Evolutionary conservation across 2,329 filamentous ascomycete species (phyloP).

Genomic region (Kalmusia sp.): DNA sequence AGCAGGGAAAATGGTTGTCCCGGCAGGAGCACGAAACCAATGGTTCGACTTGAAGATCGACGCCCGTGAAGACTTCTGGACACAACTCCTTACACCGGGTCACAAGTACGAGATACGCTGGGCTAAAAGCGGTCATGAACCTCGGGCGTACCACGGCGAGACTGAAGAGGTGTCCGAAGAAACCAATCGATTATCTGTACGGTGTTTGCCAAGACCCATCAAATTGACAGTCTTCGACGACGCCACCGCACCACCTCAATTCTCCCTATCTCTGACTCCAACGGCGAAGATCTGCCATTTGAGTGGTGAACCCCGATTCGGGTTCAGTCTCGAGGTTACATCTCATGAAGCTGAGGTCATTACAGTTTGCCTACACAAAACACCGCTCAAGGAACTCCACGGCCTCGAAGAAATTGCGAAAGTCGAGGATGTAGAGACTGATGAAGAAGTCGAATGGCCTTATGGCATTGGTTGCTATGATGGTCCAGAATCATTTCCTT

Average conservation of each 20-base stretch:
- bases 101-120: constrained; percentile 6
- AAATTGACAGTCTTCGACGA: neutral
- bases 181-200: neutral
- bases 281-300: constrained; percentile 5
- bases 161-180: neutral
- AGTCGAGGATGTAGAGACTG: constrained; percentile 9
- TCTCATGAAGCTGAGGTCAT: constrained; percentile 7
- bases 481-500: constrained; percentile 8
- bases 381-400: constrained; percentile 13
- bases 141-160: constrained; percentile 1
- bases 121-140: neutral
- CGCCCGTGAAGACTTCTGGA: constrained; percentile 1
- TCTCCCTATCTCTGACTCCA: neutral
- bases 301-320: constrained; percentile 13
- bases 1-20: constrained; percentile 1
- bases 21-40: neutral
- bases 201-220: neutral
- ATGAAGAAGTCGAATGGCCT: constrained; percentile 11
- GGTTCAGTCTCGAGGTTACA: constrained; percentile 14
- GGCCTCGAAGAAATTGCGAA: constrained; percentile 10
- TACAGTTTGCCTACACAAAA: constrained; percentile 13
- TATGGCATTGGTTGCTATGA: constrained; percentile 15
- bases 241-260: neutral
- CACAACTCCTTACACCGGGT: neutral
- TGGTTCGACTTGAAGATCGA: constrained; percentile 3